Conservation (phyloP, 2,329 filamentous ascomycete species). For the Nigrospora sphaerica region DNA sequence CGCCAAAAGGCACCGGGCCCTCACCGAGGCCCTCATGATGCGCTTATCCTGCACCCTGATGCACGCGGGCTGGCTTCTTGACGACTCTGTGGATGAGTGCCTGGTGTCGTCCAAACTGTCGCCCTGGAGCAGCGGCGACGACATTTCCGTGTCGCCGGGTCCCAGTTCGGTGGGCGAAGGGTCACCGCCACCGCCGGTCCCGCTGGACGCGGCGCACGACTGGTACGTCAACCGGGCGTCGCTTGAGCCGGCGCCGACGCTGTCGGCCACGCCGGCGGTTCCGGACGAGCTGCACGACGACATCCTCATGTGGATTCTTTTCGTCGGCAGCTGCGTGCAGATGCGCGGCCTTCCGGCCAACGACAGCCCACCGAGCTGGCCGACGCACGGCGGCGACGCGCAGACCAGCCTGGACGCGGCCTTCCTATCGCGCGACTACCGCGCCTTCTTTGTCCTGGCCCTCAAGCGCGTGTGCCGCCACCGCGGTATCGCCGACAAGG, state of each 20-base stretch:
- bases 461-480: slow-evolving; percentile 17
- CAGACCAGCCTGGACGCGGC: slow-evolving; percentile 7
- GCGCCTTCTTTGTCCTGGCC: slow-evolving; percentile 20
- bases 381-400: no score
- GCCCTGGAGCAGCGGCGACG: no score
- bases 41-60: slow-evolving; percentile 17
- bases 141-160: no score
- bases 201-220: no score
- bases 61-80: slow-evolving; percentile 15
- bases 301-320: slow-evolving; percentile 22
- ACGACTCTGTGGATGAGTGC: not conserved
- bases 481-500: slow-evolving; percentile 16
- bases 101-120: no score
- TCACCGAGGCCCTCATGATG: slow-evolving; percentile 18
- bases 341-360: slow-evolving; percentile 4
- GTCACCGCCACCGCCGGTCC: no score
- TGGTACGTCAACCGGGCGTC: no score
- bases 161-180: no score
- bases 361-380: no score
- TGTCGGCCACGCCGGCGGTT: not conserved
- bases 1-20: slow-evolving; percentile 19
- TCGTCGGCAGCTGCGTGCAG: slow-evolving; percentile 23
- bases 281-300: slow-evolving; percentile 18
- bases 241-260: not conserved
- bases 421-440: slow-evolving; percentile 13